phyloP scores from a whole-genome alignment of 1,284 basidiomycete genomes.

The Leccinum fallax region DNA sequence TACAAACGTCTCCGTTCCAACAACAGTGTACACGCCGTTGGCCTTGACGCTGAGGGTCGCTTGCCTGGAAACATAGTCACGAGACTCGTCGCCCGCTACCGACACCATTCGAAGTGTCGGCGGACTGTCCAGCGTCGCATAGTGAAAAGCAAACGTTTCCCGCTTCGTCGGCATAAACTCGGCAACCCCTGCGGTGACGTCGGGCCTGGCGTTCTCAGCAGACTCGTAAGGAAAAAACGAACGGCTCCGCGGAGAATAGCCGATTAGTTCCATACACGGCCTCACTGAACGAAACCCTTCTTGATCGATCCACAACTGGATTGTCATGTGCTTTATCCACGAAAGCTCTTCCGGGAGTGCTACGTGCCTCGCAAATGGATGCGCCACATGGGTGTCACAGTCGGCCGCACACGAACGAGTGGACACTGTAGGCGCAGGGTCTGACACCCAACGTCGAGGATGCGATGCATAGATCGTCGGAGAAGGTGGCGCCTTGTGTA shows the following conservation, averaged over 20 bases:
- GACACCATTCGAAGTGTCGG: slow-evolving; percentile 70
- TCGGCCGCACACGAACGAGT: slow-evolving; percentile 4
- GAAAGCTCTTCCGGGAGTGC: slow-evolving; percentile 42
- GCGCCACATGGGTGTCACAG: slow-evolving; percentile 4
- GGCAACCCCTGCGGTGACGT: slow-evolving; percentile 44
- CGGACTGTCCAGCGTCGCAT: slow-evolving; percentile 65
- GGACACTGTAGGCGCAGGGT: slow-evolving; percentile 5
- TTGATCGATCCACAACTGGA: slow-evolving; percentile 80
- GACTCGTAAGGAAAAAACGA: slow-evolving; percentile 33
- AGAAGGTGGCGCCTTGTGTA: slow-evolving; percentile 7
- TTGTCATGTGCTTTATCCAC: slow-evolving; percentile 54
- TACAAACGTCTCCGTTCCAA: slow-evolving; percentile 55
- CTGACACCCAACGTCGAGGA: slow-evolving; percentile 16
- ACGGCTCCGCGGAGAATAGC: slow-evolving; percentile 44
- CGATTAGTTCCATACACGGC: slow-evolving; percentile 59
- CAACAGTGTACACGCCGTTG: slow-evolving; percentile 74
- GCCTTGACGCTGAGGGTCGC: slow-evolving; percentile 65
- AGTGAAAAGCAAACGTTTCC: slow-evolving; percentile 67
- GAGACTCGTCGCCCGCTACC: slow-evolving; percentile 60
- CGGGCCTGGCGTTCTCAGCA: slow-evolving; percentile 23
- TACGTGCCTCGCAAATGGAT: slow-evolving; percentile 15
- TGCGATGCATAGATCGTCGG: slow-evolving; percentile 1
- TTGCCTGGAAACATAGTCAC: slow-evolving; percentile 73
- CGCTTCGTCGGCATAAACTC: slow-evolving; percentile 65
- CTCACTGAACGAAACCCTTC: slow-evolving; percentile 70